Base-by-base conservation (phyloP, 768 basidiomycete species). In the Tylopilus rubrobrunneus region DNA sequence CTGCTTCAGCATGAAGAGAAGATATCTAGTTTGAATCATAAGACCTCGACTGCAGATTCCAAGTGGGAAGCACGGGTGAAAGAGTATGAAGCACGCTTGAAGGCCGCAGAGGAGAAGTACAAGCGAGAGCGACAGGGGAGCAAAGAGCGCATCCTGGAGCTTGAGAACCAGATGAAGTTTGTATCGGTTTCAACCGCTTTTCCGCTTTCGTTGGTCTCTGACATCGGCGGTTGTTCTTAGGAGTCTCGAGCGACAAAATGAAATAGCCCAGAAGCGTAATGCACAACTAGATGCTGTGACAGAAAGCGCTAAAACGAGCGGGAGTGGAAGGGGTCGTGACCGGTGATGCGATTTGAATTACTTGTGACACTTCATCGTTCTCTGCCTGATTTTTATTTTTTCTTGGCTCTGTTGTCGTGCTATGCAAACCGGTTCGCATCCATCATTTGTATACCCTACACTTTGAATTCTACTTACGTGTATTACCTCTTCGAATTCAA, bases 41-140 rank as follows among this genome's bases (percentile, higher is more conserved):
- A 85, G 75, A 88, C 79, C 36, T 74, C 77, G 0, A 75, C 74
- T 0, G 87, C 89, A 0, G 94, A 97, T 60, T 75, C 73, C 49
- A 96, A 95, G 70, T 98, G 95, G 93, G 94, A 95, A 63, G 91
- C 87, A 0, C 78, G 95, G n/a, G 90, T 98, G 43, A 87, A 86
- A 69, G 95, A 98, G 71, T 94, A 95, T 62, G 92, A 97, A 72
- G 67, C 81, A 14, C 74, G 89, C 17, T 65, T 94, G 57, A 86
- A 85, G 68, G 83, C 85, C 0, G 91, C 91, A 0, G 92, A 93
- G 63, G 95, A 98, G 76, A 86, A 85, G 66, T 84, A 92, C 59
- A 98, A 98, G 78, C 78, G 92, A 51, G 94, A 96, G 75, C 77
- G 90, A 55, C 95, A 98, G 63, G 97, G 96, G 4, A 82, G 86